Percentiles rank a stretch among this genome's conserved stretches.
These are phyloP conservation scores for Allantophomopsis cytisporea DNA, from an alignment of 2,329 filamentous ascomycete species.

Conservation along the genomic window DNA sequence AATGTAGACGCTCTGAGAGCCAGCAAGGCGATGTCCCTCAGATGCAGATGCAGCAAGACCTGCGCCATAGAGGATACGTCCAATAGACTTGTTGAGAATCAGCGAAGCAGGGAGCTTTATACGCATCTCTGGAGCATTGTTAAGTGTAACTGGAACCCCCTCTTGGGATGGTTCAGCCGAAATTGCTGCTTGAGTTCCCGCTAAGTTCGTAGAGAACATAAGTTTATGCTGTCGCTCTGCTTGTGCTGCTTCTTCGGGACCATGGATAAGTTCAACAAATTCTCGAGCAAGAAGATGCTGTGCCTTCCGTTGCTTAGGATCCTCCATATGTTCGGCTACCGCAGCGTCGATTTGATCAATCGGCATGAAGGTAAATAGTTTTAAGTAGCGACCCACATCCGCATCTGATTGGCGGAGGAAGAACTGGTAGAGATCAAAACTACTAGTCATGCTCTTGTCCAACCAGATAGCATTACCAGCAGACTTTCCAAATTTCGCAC, in stretches of 20 bases:
- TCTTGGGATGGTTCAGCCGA: background rate
- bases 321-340: slow-evolving; percentile 52
- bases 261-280: slow-evolving; percentile 70
- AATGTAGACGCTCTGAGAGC: slow-evolving; percentile 44
- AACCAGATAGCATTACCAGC: slow-evolving; percentile 93
- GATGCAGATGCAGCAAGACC: slow-evolving; percentile 41
- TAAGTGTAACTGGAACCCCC: slow-evolving; percentile 13
- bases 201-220: slow-evolving; percentile 23
- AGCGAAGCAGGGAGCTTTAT: slow-evolving; percentile 45
- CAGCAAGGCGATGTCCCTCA: slow-evolving; percentile 45
- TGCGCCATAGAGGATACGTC: slow-evolving; percentile 42
- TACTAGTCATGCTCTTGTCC: slow-evolving; percentile 63
- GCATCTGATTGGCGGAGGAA: slow-evolving; percentile 73
- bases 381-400: slow-evolving; percentile 70
- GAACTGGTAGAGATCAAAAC: slow-evolving; percentile 84
- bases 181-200: too few relatives aligned
- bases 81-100: slow-evolving; percentile 38
- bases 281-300: slow-evolving; percentile 78
- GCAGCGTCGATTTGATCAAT: slow-evolving; percentile 49
- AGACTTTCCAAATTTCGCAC: slow-evolving; percentile 89
- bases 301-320: slow-evolving; percentile 61
- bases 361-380: slow-evolving; percentile 83
- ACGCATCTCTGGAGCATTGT: slow-evolving; percentile 36
- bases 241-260: slow-evolving; percentile 44
- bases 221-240: slow-evolving; percentile 41